Evolutionary conservation across 257 asterid genomes (phyloP).

Genomic region (Buddleja alternifolia): DNA sequence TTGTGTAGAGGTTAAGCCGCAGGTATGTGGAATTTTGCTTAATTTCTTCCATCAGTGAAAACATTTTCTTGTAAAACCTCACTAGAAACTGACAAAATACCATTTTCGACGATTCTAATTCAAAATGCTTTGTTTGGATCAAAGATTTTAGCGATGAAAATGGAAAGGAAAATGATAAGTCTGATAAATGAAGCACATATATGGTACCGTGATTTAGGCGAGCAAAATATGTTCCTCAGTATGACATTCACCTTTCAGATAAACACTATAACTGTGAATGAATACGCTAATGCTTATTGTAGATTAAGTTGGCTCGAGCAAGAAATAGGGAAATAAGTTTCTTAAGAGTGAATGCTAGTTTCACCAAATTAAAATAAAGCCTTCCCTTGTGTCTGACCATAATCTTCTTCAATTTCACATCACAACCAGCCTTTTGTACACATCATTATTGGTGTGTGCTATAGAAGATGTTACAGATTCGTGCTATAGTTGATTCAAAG

Average conservation of each 20-base stretch:
- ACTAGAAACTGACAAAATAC: background rate
- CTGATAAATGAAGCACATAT: no score
- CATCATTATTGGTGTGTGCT: no score
- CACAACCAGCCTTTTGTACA: no score
- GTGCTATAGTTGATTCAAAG: no score
- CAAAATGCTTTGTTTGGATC: no score
- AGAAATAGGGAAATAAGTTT: background rate
- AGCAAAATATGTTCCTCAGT: no score
- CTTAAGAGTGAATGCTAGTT: background rate
- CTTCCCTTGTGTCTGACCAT: background rate
- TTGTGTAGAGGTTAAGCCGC: slow-evolving; percentile 87
- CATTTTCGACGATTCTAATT: background rate
- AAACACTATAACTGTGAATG: background rate
- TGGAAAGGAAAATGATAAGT: no score
- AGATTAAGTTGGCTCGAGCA: background rate
- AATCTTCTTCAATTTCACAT: no score
- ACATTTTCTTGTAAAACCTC: background rate
- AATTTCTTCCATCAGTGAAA: background rate
- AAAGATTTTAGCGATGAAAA: no score
- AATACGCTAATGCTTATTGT: background rate
- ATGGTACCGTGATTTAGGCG: no score
- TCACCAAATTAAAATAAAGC: background rate
- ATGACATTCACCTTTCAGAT: no score
- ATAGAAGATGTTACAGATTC: no score
- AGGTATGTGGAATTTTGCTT: slow-evolving; percentile 51